These are phyloP conservation scores for Agrocybe praecox DNA, from an alignment of 768 basidiomycete genomes.

Conservation along the genomic window DNA sequence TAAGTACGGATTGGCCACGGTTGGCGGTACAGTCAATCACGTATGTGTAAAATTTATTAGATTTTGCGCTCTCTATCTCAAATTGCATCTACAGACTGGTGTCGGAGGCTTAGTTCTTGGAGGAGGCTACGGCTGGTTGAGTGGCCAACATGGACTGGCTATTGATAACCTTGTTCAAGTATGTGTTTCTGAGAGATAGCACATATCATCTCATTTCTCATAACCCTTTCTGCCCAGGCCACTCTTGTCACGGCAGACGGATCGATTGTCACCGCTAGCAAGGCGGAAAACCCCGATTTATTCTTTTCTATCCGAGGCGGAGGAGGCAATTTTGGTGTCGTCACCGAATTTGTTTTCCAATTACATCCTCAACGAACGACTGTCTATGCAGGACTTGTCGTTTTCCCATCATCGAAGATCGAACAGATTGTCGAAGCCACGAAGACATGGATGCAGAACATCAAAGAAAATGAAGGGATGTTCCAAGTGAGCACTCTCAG, in stretches of 20 bases:
- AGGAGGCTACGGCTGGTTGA: slow-evolving; percentile 58
- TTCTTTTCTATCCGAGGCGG: slow-evolving; percentile 58
- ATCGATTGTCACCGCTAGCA: slow-evolving; percentile 34
- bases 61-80: background rate
- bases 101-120: slow-evolving; percentile 58
- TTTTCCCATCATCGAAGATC: slow-evolving; percentile 33
- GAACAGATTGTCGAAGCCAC: slow-evolving; percentile 33
- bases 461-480: slow-evolving; percentile 41
- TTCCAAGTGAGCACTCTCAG: slow-evolving; percentile 33
- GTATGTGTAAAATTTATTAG: slow-evolving; percentile 30
- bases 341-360: slow-evolving; percentile 51
- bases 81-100: slow-evolving; percentile 40
- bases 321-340: slow-evolving; percentile 57
- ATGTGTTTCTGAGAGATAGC: background rate
- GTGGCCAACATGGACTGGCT: slow-evolving; percentile 41
- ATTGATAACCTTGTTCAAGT: slow-evolving; percentile 50
- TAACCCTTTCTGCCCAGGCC: slow-evolving; percentile 25
- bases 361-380: slow-evolving; percentile 51
- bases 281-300: slow-evolving; percentile 43
- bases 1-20: slow-evolving; percentile 48
- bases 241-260: slow-evolving; percentile 50
- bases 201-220: background rate
- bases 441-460: slow-evolving; percentile 37
- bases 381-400: slow-evolving; percentile 45
- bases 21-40: slow-evolving; percentile 52